These are phyloP conservation scores for Thraustotheca clavata DNA, from an alignment of 352 stramenopile species.

Conservation along the genomic window DNA sequence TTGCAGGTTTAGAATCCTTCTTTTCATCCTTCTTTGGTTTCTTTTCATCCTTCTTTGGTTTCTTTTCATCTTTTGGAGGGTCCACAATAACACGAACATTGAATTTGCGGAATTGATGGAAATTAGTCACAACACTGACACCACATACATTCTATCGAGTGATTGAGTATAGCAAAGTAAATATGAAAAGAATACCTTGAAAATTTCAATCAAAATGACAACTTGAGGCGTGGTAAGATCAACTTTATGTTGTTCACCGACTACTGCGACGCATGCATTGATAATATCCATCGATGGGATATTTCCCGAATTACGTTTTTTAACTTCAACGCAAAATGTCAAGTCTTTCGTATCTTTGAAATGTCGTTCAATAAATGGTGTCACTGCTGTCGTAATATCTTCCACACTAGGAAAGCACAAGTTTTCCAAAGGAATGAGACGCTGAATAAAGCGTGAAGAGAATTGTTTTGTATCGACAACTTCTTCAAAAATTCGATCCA, in stretches of 20 bases:
- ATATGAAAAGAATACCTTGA: constrained; percentile 32
- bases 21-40: background rate
- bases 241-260: constrained; percentile 59
- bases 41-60: constrained; percentile 4
- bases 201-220: constrained; percentile 65
- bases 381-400: constrained; percentile 43
- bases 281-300: constrained; percentile 69
- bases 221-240: constrained; percentile 53
- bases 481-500: constrained; percentile 54
- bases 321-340: constrained; percentile 63
- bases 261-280: constrained; percentile 44
- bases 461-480: constrained; percentile 59
- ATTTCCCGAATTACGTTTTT: constrained; percentile 67
- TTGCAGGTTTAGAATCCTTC: background rate
- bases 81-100: constrained; percentile 71
- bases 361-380: constrained; percentile 45
- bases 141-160: constrained; percentile 47
- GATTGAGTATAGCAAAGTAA: background rate
- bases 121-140: constrained; percentile 62
- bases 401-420: constrained; percentile 54
- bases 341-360: constrained; percentile 26
- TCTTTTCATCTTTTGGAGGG: constrained; percentile 26
- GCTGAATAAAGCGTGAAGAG: constrained; percentile 60
- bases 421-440: constrained; percentile 64
- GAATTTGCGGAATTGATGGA: constrained; percentile 65